Percentiles rank a stretch among this genome's conserved stretches.
Evolutionary conservation across 2,329 filamentous ascomycete species (phyloP).

Genomic region (Penicillium sp.): DNA sequence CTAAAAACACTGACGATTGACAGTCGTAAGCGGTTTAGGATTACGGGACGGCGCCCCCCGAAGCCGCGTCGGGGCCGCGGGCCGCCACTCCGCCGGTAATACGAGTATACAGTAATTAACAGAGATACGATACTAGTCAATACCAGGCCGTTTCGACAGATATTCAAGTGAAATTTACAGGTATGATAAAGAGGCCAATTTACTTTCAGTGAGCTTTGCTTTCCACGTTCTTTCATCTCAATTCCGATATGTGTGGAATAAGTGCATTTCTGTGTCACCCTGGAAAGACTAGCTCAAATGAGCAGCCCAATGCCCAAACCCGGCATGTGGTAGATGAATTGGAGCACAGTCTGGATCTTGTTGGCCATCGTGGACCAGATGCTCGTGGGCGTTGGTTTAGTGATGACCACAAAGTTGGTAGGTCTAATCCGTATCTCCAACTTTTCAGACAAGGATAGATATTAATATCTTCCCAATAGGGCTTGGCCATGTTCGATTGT

Average conservation of each 20-base stretch:
- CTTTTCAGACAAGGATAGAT: neutral
- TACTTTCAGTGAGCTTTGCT: no score
- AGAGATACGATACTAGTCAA: no score
- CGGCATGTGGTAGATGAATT: neutral
- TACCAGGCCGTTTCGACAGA: no score
- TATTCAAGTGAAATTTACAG: no score
- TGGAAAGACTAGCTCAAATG: neutral
- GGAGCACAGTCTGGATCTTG: neutral
- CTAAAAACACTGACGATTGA: no score
- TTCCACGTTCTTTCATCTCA: neutral
- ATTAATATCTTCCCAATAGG: conserved; percentile 23
- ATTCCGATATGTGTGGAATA: neutral
- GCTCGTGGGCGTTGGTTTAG: conserved; percentile 48
- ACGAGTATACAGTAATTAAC: no score
- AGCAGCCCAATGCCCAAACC: neutral
- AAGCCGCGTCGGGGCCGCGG: no score
- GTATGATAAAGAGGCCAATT: neutral
- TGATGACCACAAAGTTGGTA: conserved; percentile 35
- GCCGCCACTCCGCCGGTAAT: no score
- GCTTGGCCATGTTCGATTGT: conserved; percentile 52
- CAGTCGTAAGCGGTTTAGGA: no score
- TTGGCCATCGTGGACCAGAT: conserved; percentile 50
- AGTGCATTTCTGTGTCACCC: neutral
- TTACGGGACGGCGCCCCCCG: no score
- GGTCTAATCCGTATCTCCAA: neutral